Evolutionary conservation across 2,329 filamentous ascomycete genomes (phyloP), one percentile per base, ranked within the genome.

Genomic region (Trichocomaceae sp.): DNA sequence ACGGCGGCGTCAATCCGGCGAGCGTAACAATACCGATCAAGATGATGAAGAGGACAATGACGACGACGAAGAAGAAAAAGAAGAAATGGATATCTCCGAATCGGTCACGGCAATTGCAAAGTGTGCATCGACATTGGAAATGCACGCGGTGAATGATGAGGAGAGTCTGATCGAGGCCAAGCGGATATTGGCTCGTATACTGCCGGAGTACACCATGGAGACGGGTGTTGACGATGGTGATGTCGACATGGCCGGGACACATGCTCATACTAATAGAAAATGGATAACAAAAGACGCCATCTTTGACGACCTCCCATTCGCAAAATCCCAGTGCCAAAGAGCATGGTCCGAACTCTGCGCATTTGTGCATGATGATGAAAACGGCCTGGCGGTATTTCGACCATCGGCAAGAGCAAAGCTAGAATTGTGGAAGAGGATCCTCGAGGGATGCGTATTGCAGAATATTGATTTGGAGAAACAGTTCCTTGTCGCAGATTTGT

Each of bases 301-400:
- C 2, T 78, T 80, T 58, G 65, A 65, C 9, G 69, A 82, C 62
- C 70, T 82, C 3, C 80, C 81, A 2, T 65, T 82, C 19, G 82
- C 79, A 17, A 61, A 73, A 15, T 72, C 63, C 5, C 75, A 83
- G 61, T 83, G 79, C 59, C 70, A 77, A 56, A 57, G 58, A 8
- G 78, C 66, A 2, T 83, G 79, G 79, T 64, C 61, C 37, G 72
- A 77, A 41, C 60, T 82, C 12, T 75, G 78, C 61, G 80, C 77
- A 29, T 83, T 83, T 65, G 76, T 82, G 56, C 63, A 70, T 57
- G 62, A 63, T 2, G 67, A 57, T 23, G 46, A 57, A 22, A 45
- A 55, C 13, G 31, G 33, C 13, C 41, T 6, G 5, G 44, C 48
- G 4, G 52, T 71, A 37, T 77, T 74, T 63, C 68, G 73, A 13